phyloP scores from a whole-genome alignment of 2,329 filamentous ascomycete species.

The Epichloe coenophiala region DNA sequence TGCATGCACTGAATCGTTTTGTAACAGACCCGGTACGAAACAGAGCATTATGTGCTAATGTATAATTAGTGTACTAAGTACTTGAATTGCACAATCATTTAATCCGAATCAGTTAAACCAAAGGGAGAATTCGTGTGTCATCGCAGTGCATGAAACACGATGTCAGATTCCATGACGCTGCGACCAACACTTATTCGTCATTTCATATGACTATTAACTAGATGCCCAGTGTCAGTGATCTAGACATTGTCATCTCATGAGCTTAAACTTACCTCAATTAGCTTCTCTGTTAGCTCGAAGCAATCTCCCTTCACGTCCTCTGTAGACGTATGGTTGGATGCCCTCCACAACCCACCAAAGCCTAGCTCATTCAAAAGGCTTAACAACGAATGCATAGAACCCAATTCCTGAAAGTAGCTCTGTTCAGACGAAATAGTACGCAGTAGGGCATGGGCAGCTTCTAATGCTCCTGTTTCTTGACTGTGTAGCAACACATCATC shows the following conservation, averaged over 20 bases:
- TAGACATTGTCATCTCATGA: not conserved
- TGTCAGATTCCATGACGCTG: not conserved
- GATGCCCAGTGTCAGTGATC: not conserved
- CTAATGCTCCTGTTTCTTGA: constrained; percentile 45
- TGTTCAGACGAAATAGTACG: constrained; percentile 42
- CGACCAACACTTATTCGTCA: not conserved
- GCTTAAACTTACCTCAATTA: constrained; percentile 40
- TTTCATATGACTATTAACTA: constrained; percentile 7
- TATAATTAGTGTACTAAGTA: no score
- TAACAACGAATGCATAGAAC: constrained; percentile 34
- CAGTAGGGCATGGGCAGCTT: constrained; percentile 46
- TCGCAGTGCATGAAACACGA: not conserved
- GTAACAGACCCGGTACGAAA: no score
- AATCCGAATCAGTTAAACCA: no score
- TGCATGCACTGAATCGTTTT: not conserved
- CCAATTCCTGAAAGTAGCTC: constrained; percentile 34
- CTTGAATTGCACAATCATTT: no score
- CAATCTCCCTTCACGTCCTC: constrained; percentile 38
- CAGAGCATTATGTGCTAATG: no score
- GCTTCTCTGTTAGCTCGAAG: constrained; percentile 41
- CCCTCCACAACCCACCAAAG: constrained; percentile 49
- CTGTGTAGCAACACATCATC: constrained; percentile 50
- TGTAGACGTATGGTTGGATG: constrained; percentile 35
- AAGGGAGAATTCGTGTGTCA: not conserved
- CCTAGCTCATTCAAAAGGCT: constrained; percentile 45